phyloP scores from a whole-genome alignment of 139 green algal genomes.

The Gonium pectorale region DNA sequence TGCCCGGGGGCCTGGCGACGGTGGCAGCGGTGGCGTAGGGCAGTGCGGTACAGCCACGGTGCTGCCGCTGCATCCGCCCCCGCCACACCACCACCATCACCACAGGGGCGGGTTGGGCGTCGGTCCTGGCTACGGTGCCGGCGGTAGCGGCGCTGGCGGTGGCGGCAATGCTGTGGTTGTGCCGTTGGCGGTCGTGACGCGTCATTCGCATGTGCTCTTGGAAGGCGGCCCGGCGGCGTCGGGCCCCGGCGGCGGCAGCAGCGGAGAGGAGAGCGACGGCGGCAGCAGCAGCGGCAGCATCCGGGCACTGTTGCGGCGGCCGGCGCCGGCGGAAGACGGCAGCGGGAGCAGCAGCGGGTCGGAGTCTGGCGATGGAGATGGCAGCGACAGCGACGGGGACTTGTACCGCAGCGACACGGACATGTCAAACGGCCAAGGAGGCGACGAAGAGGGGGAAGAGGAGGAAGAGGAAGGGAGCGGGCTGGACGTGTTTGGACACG shows the following conservation, averaged over 20 bases:
- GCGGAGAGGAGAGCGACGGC: neutral
- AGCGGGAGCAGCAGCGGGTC: neutral
- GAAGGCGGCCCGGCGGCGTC: neutral
- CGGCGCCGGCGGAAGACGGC: neutral
- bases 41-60: slow-evolving; percentile 37
- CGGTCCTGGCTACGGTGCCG: no score
- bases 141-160: neutral
- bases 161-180: neutral
- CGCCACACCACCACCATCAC: neutral
- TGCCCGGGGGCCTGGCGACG: neutral
- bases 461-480: neutral
- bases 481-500: slow-evolving; percentile 34
- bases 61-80: slow-evolving; percentile 28
- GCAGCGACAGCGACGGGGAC: neutral
- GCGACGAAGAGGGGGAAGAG: neutral
- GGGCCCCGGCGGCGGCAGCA: neutral
- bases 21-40: no score
- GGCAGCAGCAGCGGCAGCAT: slow-evolving; percentile 10
- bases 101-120: no score
- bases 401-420: slow-evolving; percentile 1
- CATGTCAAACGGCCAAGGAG: neutral
- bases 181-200: neutral
- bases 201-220: neutral
- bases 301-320: neutral
- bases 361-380: neutral